These are phyloP conservation scores for Globisporangium cystogenes DNA, from an alignment of 352 stramenopile species.

Conservation along the genomic window DNA sequence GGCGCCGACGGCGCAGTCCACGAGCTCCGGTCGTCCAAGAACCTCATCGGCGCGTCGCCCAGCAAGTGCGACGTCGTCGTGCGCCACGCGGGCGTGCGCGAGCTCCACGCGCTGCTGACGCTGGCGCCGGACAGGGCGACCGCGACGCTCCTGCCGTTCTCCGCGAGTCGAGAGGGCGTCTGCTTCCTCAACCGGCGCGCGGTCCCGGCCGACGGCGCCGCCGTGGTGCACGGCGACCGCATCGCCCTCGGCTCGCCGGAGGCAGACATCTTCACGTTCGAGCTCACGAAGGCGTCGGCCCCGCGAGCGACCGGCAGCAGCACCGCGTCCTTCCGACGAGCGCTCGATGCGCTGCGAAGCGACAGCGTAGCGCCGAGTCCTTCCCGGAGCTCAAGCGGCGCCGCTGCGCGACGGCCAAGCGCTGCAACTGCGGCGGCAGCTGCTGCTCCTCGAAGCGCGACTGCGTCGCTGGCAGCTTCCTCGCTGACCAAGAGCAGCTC, in stretches of 20 bases:
- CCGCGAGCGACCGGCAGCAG: constrained; percentile 2
- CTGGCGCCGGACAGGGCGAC: constrained; percentile 28
- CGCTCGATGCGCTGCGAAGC: constrained; percentile 39
- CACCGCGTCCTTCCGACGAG: constrained; percentile 33
- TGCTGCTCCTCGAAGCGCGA: neutral
- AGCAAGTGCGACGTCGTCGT: constrained; percentile 62
- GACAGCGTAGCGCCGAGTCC: constrained; percentile 16
- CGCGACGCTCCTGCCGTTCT: constrained; percentile 52
- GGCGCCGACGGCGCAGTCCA: neutral
- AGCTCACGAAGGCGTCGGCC: constrained; percentile 17
- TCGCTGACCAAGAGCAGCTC: neutral
- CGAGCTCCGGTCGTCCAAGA: constrained; percentile 59
- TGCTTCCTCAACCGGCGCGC: constrained; percentile 50
- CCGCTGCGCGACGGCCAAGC: neutral
- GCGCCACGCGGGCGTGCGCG: constrained; percentile 25
- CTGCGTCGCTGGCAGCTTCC: neutral
- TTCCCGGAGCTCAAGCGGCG: neutral
- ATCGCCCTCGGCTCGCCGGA: constrained; percentile 35
- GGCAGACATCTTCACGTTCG: constrained; percentile 49
- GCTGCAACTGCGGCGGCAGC: too few relatives aligned
- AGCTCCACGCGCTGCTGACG: constrained; percentile 54
- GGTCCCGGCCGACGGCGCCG: constrained; percentile 29
- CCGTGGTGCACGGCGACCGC: constrained; percentile 55
- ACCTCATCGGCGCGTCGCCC: constrained; percentile 36
- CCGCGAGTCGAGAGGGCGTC: constrained; percentile 11